Evolutionary conservation across 1,284 basidiomycete species (phyloP).

Genomic region (Calocybe gambosa): DNA sequence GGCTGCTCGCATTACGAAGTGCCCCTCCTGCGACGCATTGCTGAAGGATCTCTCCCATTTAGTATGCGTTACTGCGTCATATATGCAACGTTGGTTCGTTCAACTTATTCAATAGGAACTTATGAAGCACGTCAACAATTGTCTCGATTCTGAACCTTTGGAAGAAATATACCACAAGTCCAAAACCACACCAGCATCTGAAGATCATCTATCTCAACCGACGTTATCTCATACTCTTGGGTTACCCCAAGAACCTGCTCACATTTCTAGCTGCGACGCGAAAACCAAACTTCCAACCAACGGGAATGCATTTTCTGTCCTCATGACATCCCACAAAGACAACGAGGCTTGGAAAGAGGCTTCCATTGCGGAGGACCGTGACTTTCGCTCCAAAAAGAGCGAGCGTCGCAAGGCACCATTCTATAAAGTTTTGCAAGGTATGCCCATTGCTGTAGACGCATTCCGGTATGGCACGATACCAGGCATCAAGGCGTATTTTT

Average conservation of each 20-base stretch:
- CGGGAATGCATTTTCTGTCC: constrained; percentile 60
- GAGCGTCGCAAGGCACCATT: constrained; percentile 79
- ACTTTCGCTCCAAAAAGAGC: constrained; percentile 40
- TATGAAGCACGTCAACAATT: constrained; percentile 44
- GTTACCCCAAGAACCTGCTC: constrained; percentile 9
- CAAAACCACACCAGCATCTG: constrained; percentile 3
- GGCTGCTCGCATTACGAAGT: constrained; percentile 3
- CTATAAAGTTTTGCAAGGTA: constrained; percentile 94
- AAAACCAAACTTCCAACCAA: constrained; percentile 11
- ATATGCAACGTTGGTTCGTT: not conserved
- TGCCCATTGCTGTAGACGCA: constrained; percentile 96
- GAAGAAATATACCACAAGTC: constrained; percentile 1
- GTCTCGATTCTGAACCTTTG: constrained; percentile 31
- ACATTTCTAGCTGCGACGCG: constrained; percentile 13
- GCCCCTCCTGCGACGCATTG: constrained; percentile 15
- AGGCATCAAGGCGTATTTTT: constrained; percentile 81
- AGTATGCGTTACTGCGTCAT: constrained; percentile 13
- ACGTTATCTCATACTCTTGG: constrained; percentile 20
- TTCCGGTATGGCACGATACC: constrained; percentile 93
- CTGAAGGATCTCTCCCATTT: constrained; percentile 14
- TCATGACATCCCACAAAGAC: constrained; percentile 82
- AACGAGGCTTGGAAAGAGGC: constrained; percentile 83
- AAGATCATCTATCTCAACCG: constrained; percentile 12
- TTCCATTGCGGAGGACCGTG: constrained; percentile 44
- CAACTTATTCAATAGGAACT: constrained; percentile 29